Evolutionary conservation across 2,329 filamentous ascomycete genomes (phyloP), one percentile per base, ranked within the genome.

Genomic region (Helminthosporium solani): DNA sequence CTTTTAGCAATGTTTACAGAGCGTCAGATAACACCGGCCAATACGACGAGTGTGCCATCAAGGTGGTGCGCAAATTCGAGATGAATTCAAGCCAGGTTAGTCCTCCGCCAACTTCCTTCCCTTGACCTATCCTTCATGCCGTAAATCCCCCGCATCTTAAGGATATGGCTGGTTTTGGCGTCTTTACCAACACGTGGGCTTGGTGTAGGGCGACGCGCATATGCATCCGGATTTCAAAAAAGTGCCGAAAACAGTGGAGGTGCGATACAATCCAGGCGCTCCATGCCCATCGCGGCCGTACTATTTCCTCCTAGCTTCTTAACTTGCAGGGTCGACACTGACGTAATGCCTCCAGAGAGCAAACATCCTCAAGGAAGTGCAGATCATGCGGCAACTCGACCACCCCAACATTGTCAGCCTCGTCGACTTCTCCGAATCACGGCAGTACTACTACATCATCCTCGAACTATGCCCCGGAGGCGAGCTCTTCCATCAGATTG

Each of bases 81-180:
- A 96, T 99, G 89, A 97, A 96, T 75, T 91, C 86, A 57, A 90
- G 87, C 78, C 94, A 97, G 90, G 94, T 99, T 82, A 82, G 90
- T 86, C 57, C 53, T 38, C 50, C 60, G 62, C 56, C 38, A 33
- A 18, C 38, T 50, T 55, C 65, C 61, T 55, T 42, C 47, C 55
- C 61, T 61, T n/a, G 19, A 19, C 15, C 57, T 52, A 39, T 59
- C n/a, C 15, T 38, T 15, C 47, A 21, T 45, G 46, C 59, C 53
- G 65, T 44, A 55, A 68, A 56, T 55, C 56, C 31, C 44, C 51
- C 52, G 46, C 59, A 53, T 58, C 57, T 49, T 53, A 42, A 40
- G 40, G 42, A 39, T 43, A 39, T 50, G 36, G n/a, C 11, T 46
- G 20, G 53, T 51, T 50, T 50, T 49, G 57, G 60, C 14, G 28